Conservation (phyloP, 2,329 filamentous ascomycete species). For the Fusarium siculi region DNA sequence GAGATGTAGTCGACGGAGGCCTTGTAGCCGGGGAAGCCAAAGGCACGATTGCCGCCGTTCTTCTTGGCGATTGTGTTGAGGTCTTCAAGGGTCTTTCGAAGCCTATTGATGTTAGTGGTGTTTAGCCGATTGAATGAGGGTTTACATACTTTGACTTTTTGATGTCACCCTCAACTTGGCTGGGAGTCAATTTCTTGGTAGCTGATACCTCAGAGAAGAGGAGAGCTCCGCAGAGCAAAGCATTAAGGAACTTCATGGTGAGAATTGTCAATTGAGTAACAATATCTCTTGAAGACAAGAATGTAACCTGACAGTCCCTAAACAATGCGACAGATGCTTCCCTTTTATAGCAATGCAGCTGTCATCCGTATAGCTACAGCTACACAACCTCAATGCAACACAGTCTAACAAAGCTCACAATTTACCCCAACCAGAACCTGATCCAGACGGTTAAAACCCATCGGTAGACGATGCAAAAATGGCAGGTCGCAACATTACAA, state of each 20-base stretch:
- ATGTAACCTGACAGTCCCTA: neutral
- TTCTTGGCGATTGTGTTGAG: conserved; percentile 64
- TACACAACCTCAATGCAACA: conserved; percentile 5
- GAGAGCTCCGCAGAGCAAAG: conserved; percentile 37
- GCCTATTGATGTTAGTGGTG: conserved; percentile 49
- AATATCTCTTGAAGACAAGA: neutral
- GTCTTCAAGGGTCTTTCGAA: conserved; percentile 64
- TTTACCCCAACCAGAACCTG: conserved; percentile 25
- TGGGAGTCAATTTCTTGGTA: conserved; percentile 38
- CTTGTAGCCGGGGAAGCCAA: conserved; percentile 67
- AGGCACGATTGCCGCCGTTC: conserved; percentile 69
- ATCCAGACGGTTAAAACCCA: neutral
- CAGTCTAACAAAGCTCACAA: neutral
- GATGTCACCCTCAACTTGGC: conserved; percentile 40
- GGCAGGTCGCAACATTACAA: conserved; percentile 36
- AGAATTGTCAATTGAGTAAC: neutral
- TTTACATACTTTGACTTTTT: conserved; percentile 36
- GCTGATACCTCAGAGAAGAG: conserved; percentile 34
- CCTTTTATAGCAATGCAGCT: conserved; percentile 29
- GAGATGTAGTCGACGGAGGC: conserved; percentile 68
- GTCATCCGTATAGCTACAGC: neutral
- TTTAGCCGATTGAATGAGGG: accelerated
- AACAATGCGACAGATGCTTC: neutral
- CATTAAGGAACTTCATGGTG: conserved; percentile 39
- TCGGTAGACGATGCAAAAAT: conserved; percentile 31